A percentile compares a stretch with the other conserved stretches of the same genome.
Evolutionary conservation across 2,329 filamentous ascomycete species (phyloP).

Genomic region (Dactylonectria macrodidyma): DNA sequence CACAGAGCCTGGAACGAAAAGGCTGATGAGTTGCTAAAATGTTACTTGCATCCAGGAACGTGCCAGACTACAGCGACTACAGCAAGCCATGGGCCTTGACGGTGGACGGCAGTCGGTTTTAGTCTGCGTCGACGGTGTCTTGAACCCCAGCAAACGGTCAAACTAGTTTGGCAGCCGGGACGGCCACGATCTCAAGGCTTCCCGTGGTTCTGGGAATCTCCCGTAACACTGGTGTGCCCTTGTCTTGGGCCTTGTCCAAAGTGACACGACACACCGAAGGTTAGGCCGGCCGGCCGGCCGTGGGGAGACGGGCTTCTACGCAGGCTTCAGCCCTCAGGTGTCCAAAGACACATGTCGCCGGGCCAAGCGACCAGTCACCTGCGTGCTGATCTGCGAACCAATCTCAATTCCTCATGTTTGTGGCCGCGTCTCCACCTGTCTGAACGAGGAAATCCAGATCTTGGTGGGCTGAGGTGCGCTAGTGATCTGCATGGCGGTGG

Average conservation of each 20-base stretch:
- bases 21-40: slow-evolving; percentile 46
- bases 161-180: slow-evolving; percentile 43
- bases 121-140: slow-evolving; percentile 46
- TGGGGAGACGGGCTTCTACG: slow-evolving; percentile 10
- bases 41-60: slow-evolving; percentile 51
- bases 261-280: slow-evolving; percentile 29
- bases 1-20: slow-evolving; percentile 36
- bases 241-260: slow-evolving; percentile 30
- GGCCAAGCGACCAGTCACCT: slow-evolving; percentile 45
- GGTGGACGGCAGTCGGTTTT: slow-evolving; percentile 46
- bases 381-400: slow-evolving; percentile 48
- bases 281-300: slow-evolving; percentile 23
- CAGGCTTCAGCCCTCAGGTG: slow-evolving; percentile 16
- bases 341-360: slow-evolving; percentile 22
- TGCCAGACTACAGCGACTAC: slow-evolving; percentile 50
- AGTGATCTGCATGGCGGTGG: slow-evolving; percentile 49
- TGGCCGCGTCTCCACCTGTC: slow-evolving; percentile 39
- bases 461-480: slow-evolving; percentile 47
- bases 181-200: slow-evolving; percentile 47
- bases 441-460: slow-evolving; percentile 45
- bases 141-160: slow-evolving; percentile 43
- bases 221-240: slow-evolving; percentile 43
- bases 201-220: slow-evolving; percentile 47
- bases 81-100: slow-evolving; percentile 49
- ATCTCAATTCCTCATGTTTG: slow-evolving; percentile 46